Base-by-base conservation (phyloP, 2,329 filamentous ascomycete genomes). In the Dactylellina drechsleri region DNA sequence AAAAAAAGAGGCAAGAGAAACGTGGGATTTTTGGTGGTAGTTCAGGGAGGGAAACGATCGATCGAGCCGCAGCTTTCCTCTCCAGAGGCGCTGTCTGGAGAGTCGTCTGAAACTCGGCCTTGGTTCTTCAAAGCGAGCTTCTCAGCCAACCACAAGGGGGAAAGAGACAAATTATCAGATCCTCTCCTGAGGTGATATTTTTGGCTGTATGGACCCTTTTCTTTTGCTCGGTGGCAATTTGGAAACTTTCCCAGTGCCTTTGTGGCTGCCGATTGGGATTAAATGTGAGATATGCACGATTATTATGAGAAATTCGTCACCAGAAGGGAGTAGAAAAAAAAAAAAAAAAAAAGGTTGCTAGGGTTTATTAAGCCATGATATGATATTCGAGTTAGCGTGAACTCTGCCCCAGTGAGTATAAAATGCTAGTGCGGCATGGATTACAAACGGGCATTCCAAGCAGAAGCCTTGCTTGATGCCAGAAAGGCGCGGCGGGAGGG, bases 381-480 rank as follows among this genome's bases (percentile, higher is more conserved):
- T 61, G 31, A 67, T 53, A 53, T 54, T 49, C 43, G 52, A 68
- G 50, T 75, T 75, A 75, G 71, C 71, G 71, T 53, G 62, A 64
- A 64, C 71, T 68, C 6, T 7, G 61, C 62, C 62, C 61, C 31
- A 56, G 40, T 62, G 54, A 59, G 65, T 49, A 75, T 64, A 67
- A 75, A 54, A 62, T 68, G 58, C 64, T 64, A 64, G 54, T 75
- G 71, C 71, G 64, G 64, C 71, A 68, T 75, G 53, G 57, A 60
- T 26, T 50, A 47, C 36, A 15, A 67, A 75, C 59, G 57, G 53
- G 52, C 71, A 64, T 50, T 64, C 58, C 52, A 64, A 75, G 54
- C 31, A 36, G 2, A 36, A 36, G 31, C 31, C 31, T 36, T 36
- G 31, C 58, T 41, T 59, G 57, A 54, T 64, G 50, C 43, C 59